Conservation (phyloP, 352 stramenopile genomes). For the Peronospora destructor region DNA sequence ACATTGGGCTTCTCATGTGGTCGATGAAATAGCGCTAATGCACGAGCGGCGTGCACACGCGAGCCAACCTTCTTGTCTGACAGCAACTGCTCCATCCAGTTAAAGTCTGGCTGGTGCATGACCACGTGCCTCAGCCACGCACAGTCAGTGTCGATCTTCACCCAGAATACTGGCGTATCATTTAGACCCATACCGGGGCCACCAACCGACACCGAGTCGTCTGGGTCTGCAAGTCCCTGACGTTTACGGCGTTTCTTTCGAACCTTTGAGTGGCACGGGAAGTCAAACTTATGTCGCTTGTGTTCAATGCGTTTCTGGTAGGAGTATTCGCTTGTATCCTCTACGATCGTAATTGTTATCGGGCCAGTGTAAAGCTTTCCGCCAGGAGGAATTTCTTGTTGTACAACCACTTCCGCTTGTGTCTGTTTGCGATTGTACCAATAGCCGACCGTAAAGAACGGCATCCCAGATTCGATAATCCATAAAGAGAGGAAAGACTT, state of each 20-base stretch:
- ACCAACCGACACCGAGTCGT: constrained; percentile 72
- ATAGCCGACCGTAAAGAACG: constrained; percentile 82
- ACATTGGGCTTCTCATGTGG: constrained; percentile 82
- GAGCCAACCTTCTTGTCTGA: constrained; percentile 81
- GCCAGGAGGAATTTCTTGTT: constrained; percentile 73
- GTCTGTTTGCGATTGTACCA: constrained; percentile 88
- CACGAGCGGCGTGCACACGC: constrained; percentile 69
- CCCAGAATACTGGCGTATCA: constrained; percentile 82
- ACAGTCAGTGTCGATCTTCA: constrained; percentile 77
- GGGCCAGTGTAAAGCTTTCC: constrained; percentile 74
- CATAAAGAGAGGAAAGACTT: constrained; percentile 75
- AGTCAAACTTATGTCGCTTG: constrained; percentile 83
- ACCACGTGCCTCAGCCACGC: constrained; percentile 76
- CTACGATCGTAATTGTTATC: constrained; percentile 82
- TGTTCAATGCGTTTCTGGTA: constrained; percentile 80
- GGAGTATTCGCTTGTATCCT: constrained; percentile 78
- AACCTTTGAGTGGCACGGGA: constrained; percentile 80
- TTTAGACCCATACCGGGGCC: constrained; percentile 80
- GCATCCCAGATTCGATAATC: constrained; percentile 78
- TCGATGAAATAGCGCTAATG: constrained; percentile 67
- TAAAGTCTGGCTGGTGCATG: constrained; percentile 84
- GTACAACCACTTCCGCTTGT: constrained; percentile 75
- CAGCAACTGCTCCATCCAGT: constrained; percentile 84
- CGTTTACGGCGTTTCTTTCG: constrained; percentile 82
- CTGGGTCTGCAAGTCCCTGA: constrained; percentile 66